These are phyloP conservation scores for Brassica incana DNA, from an alignment of 345 rosid genomes.

Conservation along the genomic window DNA sequence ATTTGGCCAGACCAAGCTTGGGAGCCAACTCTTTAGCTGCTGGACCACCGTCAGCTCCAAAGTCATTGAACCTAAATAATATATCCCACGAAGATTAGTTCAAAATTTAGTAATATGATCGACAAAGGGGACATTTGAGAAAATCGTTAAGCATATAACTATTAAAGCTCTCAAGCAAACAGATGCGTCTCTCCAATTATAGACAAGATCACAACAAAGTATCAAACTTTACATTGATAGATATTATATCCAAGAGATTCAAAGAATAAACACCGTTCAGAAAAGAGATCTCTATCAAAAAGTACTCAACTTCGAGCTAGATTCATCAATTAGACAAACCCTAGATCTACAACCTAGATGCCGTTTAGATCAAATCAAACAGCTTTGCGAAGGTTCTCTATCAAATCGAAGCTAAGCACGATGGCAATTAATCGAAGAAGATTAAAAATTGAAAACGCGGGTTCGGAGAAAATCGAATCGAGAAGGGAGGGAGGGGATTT, in stretches of 20 bases:
- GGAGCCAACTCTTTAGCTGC: constrained; percentile 78
- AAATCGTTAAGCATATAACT: neutral
- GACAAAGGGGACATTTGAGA: neutral
- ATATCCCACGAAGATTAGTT: neutral
- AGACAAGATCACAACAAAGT: constrained; percentile 1
- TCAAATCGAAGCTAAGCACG: neutral
- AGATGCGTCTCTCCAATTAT: neutral
- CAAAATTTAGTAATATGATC: neutral
- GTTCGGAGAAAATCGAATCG: neutral
- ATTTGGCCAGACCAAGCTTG: constrained; percentile 55
- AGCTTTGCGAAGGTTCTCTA: neutral
- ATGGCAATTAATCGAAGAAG: neutral
- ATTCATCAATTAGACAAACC: constrained; percentile 18
- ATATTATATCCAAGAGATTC: too few species aligned
- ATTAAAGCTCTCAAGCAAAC: neutral
- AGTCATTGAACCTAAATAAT: constrained; percentile 51
- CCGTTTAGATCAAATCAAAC: constrained; percentile 9
- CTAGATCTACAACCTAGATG: constrained; percentile 23
- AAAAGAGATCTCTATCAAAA: constrained; percentile 9
- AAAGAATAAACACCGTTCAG: neutral
- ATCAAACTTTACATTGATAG: too few species aligned
- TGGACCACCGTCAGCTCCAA: constrained; percentile 81
- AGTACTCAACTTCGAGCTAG: neutral
- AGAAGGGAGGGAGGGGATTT: neutral
- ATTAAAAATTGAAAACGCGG: neutral